Base-by-base conservation (phyloP, 176 grass and related monocot species). In the Secale cereale region DNA sequence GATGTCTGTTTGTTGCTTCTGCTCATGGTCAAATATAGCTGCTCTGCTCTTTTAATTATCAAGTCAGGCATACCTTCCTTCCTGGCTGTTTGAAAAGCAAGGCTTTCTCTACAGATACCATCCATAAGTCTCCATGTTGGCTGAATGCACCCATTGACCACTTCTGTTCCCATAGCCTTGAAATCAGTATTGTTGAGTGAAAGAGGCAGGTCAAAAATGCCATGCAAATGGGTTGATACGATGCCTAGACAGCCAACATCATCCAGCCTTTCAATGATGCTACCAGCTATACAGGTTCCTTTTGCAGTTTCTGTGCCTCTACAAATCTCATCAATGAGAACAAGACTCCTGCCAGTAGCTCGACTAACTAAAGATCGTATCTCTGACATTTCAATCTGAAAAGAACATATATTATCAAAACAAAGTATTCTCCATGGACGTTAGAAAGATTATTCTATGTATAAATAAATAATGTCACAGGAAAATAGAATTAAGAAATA, bases 371-470 rank as follows among this genome's bases (percentile, higher is more conserved):
- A 82, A 56, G 97, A 89, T 28, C 97, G 87, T 70, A 98, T 92
- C 66, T 95, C 97, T 16, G 97, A 98, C 97, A 98, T 98, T 90
- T 98, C 97, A 87, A 98, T 91, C 97, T 98, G 91, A 56, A 87
- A 91, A 48, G 2, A 81, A 71, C 10, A 86, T 17, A 86, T 17
- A 67, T 72, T 68, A 25, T 62, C 23, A 83, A 76, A 83, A 60
- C 8, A 39, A 41, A 67, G 59, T 19, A 83, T 41, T 70, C 27
- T 26, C 9, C 61, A 81, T 4, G 2, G 62, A 73, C 10, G 41
- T 20, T 57, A 32, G 14, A 64, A 77, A 72, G 25, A 39, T 74
- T 73, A 65, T 45, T 3, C 7, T 64, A 77, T n/a, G 72, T 39
- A 31, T n/a, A 10, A 78, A 4, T 11, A 41, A 41, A 54, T 40